These are phyloP conservation scores for Syncephalastrum racemosum DNA, from an alignment of 371 early-diverging fungal species.

Conservation along the genomic window DNA sequence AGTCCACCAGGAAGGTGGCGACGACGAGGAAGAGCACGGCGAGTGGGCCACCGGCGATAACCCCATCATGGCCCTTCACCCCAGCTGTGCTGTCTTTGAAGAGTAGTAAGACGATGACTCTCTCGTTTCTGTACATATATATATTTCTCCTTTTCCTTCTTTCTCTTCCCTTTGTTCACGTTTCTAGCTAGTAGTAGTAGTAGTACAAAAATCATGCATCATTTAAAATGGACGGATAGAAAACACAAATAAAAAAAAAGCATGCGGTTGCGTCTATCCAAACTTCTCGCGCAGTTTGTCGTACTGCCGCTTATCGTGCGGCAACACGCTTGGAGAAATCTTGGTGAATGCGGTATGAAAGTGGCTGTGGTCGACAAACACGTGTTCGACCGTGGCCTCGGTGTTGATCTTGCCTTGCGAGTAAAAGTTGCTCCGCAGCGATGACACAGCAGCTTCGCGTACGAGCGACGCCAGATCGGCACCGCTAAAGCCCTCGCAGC, in stretches of 20 bases:
- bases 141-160: not conserved
- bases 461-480: constrained; percentile 95
- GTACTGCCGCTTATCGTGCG: constrained; percentile 33
- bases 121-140: constrained; percentile 3
- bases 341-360: constrained; percentile 83
- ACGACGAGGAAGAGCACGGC: constrained; percentile 10
- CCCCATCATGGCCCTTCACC: constrained; percentile 64
- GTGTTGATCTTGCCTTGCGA: constrained; percentile 21
- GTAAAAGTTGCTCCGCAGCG: constrained; percentile 69
- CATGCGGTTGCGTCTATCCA: constrained; percentile 10
- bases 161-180: constrained; percentile 1
- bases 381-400: constrained; percentile 22
- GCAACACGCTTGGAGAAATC: constrained; percentile 82
- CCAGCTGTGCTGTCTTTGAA: constrained; percentile 51
- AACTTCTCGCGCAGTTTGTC: constrained; percentile 18
- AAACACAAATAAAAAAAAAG: no score
- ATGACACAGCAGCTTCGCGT: constrained; percentile 87
- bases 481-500: constrained; percentile 88
- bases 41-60: constrained; percentile 27
- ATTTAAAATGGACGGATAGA: no score
- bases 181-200: not conserved
- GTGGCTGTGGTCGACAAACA: constrained; percentile 66
- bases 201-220: no score
- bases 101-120: constrained; percentile 6
- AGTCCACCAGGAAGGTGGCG: constrained; percentile 31